Evolutionary conservation across 306 rosid genomes (phyloP).

Genomic region (Echinosophora koreensis): DNA sequence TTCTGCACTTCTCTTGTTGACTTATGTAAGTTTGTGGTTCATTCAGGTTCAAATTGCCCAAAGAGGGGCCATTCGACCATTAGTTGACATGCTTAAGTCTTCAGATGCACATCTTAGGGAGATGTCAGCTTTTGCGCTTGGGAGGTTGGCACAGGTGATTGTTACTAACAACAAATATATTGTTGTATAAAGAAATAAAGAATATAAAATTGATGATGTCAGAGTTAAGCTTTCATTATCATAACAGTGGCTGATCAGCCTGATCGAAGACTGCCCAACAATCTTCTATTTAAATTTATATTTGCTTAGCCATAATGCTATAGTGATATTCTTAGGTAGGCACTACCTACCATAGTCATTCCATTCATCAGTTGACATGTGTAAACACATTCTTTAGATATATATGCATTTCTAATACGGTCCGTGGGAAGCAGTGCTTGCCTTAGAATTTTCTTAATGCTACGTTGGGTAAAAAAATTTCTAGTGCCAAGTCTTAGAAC

Average conservation of each 20-base stretch:
- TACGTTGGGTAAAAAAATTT: not conserved
- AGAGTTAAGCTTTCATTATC: slow-evolving; percentile 18
- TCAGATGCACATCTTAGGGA: slow-evolving; percentile 77
- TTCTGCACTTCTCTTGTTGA: not conserved
- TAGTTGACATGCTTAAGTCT: slow-evolving; percentile 91
- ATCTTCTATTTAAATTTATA: not conserved
- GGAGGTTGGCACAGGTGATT: slow-evolving; percentile 94
- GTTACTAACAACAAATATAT: slow-evolving; percentile 15
- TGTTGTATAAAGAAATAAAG: not conserved
- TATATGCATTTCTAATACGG: not conserved
- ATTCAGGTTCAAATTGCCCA: slow-evolving; percentile 79
- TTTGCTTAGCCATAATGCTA: not conserved
- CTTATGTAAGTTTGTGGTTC: slow-evolving; percentile 23
- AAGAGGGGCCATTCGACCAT: slow-evolving; percentile 90
- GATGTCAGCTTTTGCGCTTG: slow-evolving; percentile 97
- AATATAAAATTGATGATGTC: slow-evolving; percentile 29
- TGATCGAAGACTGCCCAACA: not conserved
- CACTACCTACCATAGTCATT: not conserved
- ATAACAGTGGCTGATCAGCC: slow-evolving; percentile 16
- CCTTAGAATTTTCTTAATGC: not conserved
- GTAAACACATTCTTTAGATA: not conserved
- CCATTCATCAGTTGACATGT: not conserved
- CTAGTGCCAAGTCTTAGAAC: no score
- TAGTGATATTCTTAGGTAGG: not conserved
- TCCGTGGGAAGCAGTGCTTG: not conserved